These are phyloP conservation scores for Neonectria coccinea DNA, from an alignment of 2,329 filamentous ascomycete species.

Conservation along the genomic window DNA sequence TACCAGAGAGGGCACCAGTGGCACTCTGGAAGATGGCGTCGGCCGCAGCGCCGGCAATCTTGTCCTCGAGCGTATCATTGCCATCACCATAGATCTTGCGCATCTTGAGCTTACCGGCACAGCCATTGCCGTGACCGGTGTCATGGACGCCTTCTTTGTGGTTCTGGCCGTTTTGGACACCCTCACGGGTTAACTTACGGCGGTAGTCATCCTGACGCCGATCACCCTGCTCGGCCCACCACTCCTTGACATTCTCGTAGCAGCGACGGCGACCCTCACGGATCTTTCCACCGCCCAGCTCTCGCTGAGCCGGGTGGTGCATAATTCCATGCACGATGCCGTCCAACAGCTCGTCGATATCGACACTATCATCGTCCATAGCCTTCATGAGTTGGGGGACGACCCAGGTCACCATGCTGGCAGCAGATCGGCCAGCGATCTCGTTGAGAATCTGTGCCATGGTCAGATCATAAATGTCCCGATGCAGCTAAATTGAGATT, in stretches of 20 bases:
- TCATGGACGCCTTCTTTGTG: constrained; percentile 89
- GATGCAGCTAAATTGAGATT: not conserved
- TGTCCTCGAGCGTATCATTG: constrained; percentile 64
- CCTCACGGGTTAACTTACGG: constrained; percentile 79
- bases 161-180: constrained; percentile 82
- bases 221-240: constrained; percentile 80
- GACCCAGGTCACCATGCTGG: constrained; percentile 82
- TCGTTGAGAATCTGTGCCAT: constrained; percentile 78
- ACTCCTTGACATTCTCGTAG: constrained; percentile 83
- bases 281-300: constrained; percentile 76
- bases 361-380: constrained; percentile 82
- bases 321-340: constrained; percentile 86
- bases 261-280: constrained; percentile 79
- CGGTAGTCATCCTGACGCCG: constrained; percentile 72
- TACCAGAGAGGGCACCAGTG: constrained; percentile 62
- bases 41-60: constrained; percentile 67
- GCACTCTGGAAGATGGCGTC: constrained; percentile 69
- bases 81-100: constrained; percentile 69
- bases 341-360: constrained; percentile 77
- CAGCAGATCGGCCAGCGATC: constrained; percentile 84
- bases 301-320: constrained; percentile 86
- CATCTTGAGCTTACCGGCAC: constrained; percentile 81
- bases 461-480: constrained; percentile 7
- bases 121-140: constrained; percentile 87
- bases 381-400: constrained; percentile 90